Evolutionary conservation across 1,139 yeast genomes (phyloP).

Genomic region (Debaryomyces singareniensis): DNA sequence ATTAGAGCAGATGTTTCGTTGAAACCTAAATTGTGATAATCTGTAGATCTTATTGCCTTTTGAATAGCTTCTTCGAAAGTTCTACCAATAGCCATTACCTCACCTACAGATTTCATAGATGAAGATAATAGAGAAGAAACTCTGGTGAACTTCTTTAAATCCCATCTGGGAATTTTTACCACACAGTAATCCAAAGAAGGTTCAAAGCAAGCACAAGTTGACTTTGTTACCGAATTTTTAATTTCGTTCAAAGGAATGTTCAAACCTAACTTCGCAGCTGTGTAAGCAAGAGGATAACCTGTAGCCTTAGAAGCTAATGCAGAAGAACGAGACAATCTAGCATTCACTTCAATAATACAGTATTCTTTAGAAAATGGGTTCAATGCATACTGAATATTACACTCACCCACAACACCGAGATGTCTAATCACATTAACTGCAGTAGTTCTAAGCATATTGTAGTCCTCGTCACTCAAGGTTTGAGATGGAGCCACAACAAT

Average conservation of each 20-base stretch:
- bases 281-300: conserved; percentile 96
- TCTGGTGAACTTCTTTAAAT: conserved; percentile 89
- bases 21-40: conserved; percentile 92
- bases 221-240: conserved; percentile 88
- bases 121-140: conserved; percentile 86
- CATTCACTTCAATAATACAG: conserved; percentile 96
- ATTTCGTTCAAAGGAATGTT: conserved; percentile 90
- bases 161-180: conserved; percentile 99
- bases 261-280: conserved; percentile 95
- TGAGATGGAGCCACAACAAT: conserved; percentile 99
- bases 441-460: conserved; percentile 96
- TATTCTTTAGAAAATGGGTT: conserved; percentile 92
- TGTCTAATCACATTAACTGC: conserved; percentile 97
- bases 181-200: conserved; percentile 97
- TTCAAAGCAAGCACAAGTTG: conserved; percentile 95
- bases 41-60: conserved; percentile 95
- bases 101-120: conserved; percentile 98
- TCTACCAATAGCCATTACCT: conserved; percentile 97
- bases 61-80: conserved; percentile 98
- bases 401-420: conserved; percentile 98
- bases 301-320: conserved; percentile 99
- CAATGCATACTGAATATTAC: conserved; percentile 96
- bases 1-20: conserved; percentile 78
- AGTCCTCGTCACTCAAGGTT: conserved; percentile 94
- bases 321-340: conserved; percentile 95